Evolutionary conservation across 306 rosid genomes (phyloP), one percentile per base, ranked within the genome.

Genomic region (Cucurbita ficifolia): DNA sequence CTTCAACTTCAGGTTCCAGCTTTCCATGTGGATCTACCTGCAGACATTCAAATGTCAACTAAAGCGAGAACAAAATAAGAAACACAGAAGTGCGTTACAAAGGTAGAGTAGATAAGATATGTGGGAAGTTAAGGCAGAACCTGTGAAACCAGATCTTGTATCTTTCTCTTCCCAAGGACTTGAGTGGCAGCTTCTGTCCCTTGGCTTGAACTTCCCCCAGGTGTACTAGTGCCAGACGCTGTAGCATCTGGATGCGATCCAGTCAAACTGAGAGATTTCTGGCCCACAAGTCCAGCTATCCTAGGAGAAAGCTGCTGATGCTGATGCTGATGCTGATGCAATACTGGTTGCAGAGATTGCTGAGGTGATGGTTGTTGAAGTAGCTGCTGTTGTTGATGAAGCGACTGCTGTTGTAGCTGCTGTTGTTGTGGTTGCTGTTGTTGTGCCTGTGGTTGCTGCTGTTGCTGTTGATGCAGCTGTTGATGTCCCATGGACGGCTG

Each of bases 201-300:
- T 87, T 91, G 99, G 83, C 99, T 95, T 57, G 99, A 95, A 81
- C 99, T 95, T 70, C 99, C 99, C 70, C 99, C 99, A 9, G 97
- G 97, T 36, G 99, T 94, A 38, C 97, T 94, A 83, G 92, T 69
- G 35, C 99, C 96, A 79, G 99, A 94, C 70, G 87, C 97, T 77
- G 99, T 87, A 76, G 96, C 96, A 82, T 91, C 97, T 11, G 99
- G 99, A 78, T 94, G 99, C 4, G 99, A 95, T 78, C 99, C 99
- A 75, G 99, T 91, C 73, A 91, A 83, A 80, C 99, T 95, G 38
- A 94, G 87, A 82, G 99, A 79, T 79, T 95, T 95, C 85, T 95
- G 97, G 84, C 92, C 96, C 5, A 84, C 39, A 6, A 88, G 88
- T 58, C 90, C 99, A 45, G 86, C 78, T 78, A 95, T 77, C 81